Conservation (phyloP, 345 rosid species). For the Dipteronia dyeriana region DNA sequence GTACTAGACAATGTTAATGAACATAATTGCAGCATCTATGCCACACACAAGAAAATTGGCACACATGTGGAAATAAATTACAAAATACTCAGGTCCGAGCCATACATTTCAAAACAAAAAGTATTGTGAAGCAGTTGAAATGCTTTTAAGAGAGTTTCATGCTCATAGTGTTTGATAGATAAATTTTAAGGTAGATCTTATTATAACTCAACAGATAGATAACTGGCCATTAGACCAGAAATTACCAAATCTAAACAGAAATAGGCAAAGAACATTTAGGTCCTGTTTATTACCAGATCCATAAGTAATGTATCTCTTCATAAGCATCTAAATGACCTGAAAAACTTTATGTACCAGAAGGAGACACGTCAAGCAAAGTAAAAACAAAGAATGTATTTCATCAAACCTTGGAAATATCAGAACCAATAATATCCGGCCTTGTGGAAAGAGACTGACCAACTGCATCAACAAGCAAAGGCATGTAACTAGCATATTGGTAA, state of each 20-base stretch:
- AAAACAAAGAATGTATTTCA: slow-evolving; percentile 7
- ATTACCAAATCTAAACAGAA: not conserved
- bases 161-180: not conserved
- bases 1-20: not conserved
- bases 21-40: not conserved
- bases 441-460: slow-evolving; percentile 99
- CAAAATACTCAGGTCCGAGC: not conserved
- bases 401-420: slow-evolving; percentile 87
- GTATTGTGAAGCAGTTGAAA: not conserved
- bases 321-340: not conserved
- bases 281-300: not conserved
- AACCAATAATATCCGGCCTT: slow-evolving; percentile 89
- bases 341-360: not conserved
- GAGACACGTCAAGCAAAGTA: not conserved
- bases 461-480: slow-evolving; percentile 63
- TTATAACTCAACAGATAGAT: not conserved
- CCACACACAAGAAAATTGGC: slow-evolving; percentile 5
- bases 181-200: not conserved
- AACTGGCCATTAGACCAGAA: not conserved
- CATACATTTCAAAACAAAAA: not conserved
- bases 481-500: slow-evolving; percentile 38
- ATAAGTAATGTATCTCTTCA: not conserved
- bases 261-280: not conserved
- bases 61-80: not conserved
- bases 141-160: not conserved